A percentile compares a stretch with the other conserved stretches of the same genome.
Conservation (phyloP, 139 green algal genomes). For the Desmodesmus armatus region DNA sequence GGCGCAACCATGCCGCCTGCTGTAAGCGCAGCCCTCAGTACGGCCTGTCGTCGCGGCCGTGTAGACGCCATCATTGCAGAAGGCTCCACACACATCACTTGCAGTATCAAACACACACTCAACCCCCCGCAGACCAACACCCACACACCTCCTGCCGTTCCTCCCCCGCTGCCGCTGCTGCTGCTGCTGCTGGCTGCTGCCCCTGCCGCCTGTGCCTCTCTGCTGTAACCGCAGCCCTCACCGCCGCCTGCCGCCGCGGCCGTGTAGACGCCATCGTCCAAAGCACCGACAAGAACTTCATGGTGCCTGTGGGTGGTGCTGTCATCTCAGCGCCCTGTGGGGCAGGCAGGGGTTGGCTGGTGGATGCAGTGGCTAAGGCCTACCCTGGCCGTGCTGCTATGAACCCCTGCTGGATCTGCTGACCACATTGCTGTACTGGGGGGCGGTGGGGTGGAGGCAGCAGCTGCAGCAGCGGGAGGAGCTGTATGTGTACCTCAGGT, state of each 20-base stretch:
- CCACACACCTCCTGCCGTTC: background rate
- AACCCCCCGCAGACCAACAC: background rate
- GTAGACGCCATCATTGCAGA: conserved; percentile 96
- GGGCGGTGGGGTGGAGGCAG: conserved; percentile 71
- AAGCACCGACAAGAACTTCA: conserved; percentile 94
- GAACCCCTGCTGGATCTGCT: conserved; percentile 87
- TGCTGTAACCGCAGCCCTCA: conserved; percentile 47
- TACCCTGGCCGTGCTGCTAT: conserved; percentile 90
- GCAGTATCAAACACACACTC: too few relatives aligned
- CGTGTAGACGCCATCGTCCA: conserved; percentile 95
- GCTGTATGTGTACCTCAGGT: conserved; percentile 77
- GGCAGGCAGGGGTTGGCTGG: conserved; percentile 50
- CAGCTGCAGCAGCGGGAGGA: conserved; percentile 79
- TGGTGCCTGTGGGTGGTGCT: conserved; percentile 93
- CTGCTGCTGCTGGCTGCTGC: too few relatives aligned
- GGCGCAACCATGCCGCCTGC: background rate
- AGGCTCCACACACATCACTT: too few relatives aligned
- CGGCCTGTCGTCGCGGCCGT: conserved; percentile 72
- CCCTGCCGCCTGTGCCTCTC: background rate
- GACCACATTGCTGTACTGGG: conserved; percentile 95
- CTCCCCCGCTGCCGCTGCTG: too few relatives aligned
- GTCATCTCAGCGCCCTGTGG: conserved; percentile 65
- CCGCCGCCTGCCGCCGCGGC: conserved; percentile 66
- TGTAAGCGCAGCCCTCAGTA: conserved; percentile 46
- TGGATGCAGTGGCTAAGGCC: conserved; percentile 76